Evolutionary conservation across 306 rosid species (phyloP).

Genomic region (Casuarina cunninghamiana): DNA sequence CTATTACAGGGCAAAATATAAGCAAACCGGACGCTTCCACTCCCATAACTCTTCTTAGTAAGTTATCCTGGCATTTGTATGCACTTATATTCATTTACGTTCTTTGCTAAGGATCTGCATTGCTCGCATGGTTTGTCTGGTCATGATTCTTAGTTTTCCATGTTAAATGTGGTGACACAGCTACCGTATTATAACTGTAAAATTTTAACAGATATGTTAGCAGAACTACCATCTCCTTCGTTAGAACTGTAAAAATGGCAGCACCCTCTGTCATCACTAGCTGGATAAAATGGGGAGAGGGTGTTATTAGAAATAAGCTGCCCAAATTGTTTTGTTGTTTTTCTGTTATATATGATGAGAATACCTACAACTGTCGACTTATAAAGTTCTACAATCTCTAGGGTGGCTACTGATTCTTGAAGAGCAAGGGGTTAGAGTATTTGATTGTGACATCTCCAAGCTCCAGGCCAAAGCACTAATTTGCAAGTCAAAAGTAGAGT

Average conservation of each 20-base stretch:
- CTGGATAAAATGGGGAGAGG: constrained; percentile 22
- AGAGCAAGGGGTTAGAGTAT: constrained; percentile 56
- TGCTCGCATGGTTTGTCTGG: constrained; percentile 8
- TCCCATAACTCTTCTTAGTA: constrained; percentile 71
- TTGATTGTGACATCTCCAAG: constrained; percentile 46
- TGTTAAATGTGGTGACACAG: constrained; percentile 21
- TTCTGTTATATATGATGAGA: constrained; percentile 3
- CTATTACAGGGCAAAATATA: constrained; percentile 41
- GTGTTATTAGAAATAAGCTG: constrained; percentile 29
- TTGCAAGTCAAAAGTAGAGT: constrained; percentile 44
- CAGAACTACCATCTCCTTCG: constrained; percentile 7
- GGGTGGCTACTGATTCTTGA: constrained; percentile 73
- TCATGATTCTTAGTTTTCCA: constrained; percentile 22
- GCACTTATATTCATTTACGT: not conserved
- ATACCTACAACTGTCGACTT: constrained; percentile 8
- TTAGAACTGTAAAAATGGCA: constrained; percentile 9
- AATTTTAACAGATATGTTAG: constrained; percentile 23
- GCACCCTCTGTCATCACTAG: constrained; percentile 23
- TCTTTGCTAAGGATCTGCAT: not conserved
- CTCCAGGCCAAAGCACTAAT: constrained; percentile 46
- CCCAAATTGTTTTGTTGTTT: constrained; percentile 7
- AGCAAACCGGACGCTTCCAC: constrained; percentile 54
- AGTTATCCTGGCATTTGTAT: constrained; percentile 34
- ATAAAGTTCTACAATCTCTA: constrained; percentile 30
- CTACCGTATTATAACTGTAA: constrained; percentile 1